A percentile compares a stretch with the other conserved stretches of the same genome.
Evolutionary conservation across 2,329 filamentous ascomycete species (phyloP).

Genomic region (Beauveria brongniartii): DNA sequence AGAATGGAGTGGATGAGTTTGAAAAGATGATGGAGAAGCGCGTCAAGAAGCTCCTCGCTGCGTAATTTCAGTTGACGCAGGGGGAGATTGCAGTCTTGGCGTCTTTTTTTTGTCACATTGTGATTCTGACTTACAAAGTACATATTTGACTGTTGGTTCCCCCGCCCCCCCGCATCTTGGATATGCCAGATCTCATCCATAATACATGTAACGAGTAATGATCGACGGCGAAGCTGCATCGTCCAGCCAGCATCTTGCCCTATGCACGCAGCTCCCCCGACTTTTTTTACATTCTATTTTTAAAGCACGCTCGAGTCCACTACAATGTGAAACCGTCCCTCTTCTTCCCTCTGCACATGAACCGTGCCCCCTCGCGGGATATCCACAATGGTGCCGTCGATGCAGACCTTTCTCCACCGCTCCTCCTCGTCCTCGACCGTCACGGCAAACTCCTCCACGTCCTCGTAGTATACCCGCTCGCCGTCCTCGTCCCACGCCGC

Average conservation of each 20-base stretch:
- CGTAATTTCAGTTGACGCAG: not conserved
- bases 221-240: not conserved
- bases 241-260: no score
- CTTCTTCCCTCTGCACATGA: conserved; percentile 45
- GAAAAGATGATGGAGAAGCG: conserved; percentile 54
- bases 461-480: conserved; percentile 62
- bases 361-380: conserved; percentile 65
- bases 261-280: no score
- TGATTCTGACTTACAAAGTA: not conserved
- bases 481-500: conserved; percentile 36
- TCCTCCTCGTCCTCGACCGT: conserved; percentile 58
- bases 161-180: not conserved
- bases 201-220: not conserved
- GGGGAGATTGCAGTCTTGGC: not conserved
- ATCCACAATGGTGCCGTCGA: conserved; percentile 84
- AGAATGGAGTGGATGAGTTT: conserved; percentile 57
- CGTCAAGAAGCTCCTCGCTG: conserved; percentile 35
- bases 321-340: conserved; percentile 34
- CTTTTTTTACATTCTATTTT: not conserved
- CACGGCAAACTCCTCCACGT: conserved; percentile 59
- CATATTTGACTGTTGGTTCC: no score
- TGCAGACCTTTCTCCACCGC: conserved; percentile 75
- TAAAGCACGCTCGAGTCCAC: conserved; percentile 23
- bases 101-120: not conserved
- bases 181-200: not conserved